These are phyloP conservation scores for Solanum hybrid DNA, from an alignment of 305 asterid species.

Conservation along the genomic window DNA sequence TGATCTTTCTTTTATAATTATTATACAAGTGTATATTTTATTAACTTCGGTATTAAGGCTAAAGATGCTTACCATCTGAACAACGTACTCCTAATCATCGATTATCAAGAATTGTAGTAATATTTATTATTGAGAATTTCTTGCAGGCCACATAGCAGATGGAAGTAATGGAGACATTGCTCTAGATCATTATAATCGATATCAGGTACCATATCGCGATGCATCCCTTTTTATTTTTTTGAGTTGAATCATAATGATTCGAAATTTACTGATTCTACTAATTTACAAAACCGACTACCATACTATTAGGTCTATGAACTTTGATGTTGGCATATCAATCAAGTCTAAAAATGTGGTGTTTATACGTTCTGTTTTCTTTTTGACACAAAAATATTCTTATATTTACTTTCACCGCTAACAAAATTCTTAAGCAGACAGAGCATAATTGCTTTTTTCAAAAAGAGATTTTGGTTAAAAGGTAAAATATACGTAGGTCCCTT, in stretches of 20 bases:
- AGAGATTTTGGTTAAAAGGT: neutral
- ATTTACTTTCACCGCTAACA: neutral
- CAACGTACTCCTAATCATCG: neutral
- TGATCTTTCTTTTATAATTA: constrained; percentile 3
- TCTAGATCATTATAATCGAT: constrained; percentile 55
- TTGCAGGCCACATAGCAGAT: constrained; percentile 39
- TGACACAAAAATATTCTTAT: neutral
- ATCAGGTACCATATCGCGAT: constrained; percentile 20
- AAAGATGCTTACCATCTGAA: neutral
- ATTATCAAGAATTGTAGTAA: neutral
- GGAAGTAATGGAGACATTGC: constrained; percentile 61
- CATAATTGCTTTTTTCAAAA: neutral
- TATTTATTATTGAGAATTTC: neutral
- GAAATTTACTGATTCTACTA: neutral
- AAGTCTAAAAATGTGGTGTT: neutral
- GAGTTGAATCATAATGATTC: neutral
- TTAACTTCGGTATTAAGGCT: neutral
- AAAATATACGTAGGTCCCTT: neutral
- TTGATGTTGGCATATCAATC: neutral
- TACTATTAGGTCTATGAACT: neutral
- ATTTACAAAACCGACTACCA: neutral
- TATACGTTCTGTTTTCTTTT: neutral
- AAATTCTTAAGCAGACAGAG: neutral
- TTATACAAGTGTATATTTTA: no score
- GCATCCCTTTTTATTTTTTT: neutral